These are phyloP conservation scores for Pseudodiploospora longispora DNA, from an alignment of 2,329 filamentous ascomycete species.

Conservation along the genomic window DNA sequence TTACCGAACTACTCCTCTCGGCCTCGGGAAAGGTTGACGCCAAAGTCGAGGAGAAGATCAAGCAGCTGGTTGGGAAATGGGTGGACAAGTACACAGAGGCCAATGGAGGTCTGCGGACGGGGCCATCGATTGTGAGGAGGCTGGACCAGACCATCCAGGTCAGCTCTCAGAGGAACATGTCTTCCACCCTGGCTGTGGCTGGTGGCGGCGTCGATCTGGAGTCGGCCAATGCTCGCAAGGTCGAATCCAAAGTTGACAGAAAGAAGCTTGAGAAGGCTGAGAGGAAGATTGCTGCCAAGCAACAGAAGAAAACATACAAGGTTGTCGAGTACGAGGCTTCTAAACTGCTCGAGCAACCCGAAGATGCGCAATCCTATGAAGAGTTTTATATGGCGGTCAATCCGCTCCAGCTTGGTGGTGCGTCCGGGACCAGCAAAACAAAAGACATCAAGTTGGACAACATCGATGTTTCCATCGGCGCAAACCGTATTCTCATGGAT, in stretches of 20 bases:
- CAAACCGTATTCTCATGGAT: slow-evolving; percentile 81
- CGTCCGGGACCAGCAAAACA: slow-evolving; percentile 67
- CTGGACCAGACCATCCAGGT: slow-evolving; percentile 95
- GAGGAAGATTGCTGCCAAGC: slow-evolving; percentile 93
- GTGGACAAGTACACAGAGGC: slow-evolving; percentile 70
- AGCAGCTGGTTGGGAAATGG: slow-evolving; percentile 81
- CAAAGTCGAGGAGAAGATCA: slow-evolving; percentile 68
- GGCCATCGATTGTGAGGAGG: slow-evolving; percentile 70
- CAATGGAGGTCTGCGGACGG: slow-evolving; percentile 62
- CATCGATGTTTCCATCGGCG: slow-evolving; percentile 88
- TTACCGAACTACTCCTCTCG: slow-evolving; percentile 85
- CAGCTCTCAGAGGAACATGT: slow-evolving; percentile 89
- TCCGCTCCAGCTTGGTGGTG: slow-evolving; percentile 74
- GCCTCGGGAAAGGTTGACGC: slow-evolving; percentile 77
- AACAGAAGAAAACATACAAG: slow-evolving; percentile 97
- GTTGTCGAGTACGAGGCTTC: slow-evolving; percentile 97
- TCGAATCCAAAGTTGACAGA: slow-evolving; percentile 93
- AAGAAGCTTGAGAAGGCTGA: slow-evolving; percentile 99
- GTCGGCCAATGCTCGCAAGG: slow-evolving; percentile 84
- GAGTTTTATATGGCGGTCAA: slow-evolving; percentile 99
- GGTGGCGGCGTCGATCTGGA: slow-evolving; percentile 84
- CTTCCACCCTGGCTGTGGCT: slow-evolving; percentile 83
- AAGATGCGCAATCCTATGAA: slow-evolving; percentile 86
- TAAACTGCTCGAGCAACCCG: slow-evolving; percentile 72
- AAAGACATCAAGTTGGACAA: slow-evolving; percentile 98